A percentile compares a stretch with the other conserved stretches of the same genome.
Evolutionary conservation across 805 yeast species (phyloP).

Genomic region (Gaillardinia entomophila): DNA sequence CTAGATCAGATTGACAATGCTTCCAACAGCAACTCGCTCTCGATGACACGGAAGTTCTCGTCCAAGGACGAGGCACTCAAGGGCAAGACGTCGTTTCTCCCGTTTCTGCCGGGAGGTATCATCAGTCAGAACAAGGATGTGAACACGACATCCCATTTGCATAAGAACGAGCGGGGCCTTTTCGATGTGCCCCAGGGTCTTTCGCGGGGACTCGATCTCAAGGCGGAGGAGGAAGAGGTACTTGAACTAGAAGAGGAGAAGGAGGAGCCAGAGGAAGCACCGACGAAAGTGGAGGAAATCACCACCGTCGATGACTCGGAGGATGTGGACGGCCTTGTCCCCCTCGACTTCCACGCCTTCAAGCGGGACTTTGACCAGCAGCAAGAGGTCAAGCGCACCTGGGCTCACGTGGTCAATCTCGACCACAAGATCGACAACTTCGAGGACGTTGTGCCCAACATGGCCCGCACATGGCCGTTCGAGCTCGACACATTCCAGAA

Average conservation of each 20-base stretch:
- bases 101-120: slow-evolving; percentile 90
- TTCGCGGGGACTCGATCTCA: slow-evolving; percentile 54
- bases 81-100: slow-evolving; percentile 72
- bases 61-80: slow-evolving; percentile 54
- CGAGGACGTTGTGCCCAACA: slow-evolving; percentile 81
- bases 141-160: slow-evolving; percentile 40
- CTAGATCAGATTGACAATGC: slow-evolving; percentile 44
- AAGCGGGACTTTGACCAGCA: slow-evolving; percentile 5
- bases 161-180: slow-evolving; percentile 66
- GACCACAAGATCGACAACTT: slow-evolving; percentile 81
- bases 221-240: slow-evolving; percentile 3
- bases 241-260: slow-evolving; percentile 9
- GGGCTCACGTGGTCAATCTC: slow-evolving; percentile 95
- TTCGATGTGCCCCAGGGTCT: slow-evolving; percentile 83
- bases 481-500: slow-evolving; percentile 93
- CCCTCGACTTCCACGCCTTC: not conserved
- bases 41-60: slow-evolving; percentile 63
- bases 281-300: slow-evolving; percentile 1
- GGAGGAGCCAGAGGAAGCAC: slow-evolving; percentile 6
- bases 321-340: not conserved
- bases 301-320: slow-evolving; percentile 3
- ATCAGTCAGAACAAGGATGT: slow-evolving; percentile 9
- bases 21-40: slow-evolving; percentile 63
- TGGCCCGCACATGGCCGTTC: slow-evolving; percentile 93
- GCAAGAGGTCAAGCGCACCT: slow-evolving; percentile 44